Evolutionary conservation across 306 rosid genomes (phyloP).

Genomic region (Hippophae rhamnoides): DNA sequence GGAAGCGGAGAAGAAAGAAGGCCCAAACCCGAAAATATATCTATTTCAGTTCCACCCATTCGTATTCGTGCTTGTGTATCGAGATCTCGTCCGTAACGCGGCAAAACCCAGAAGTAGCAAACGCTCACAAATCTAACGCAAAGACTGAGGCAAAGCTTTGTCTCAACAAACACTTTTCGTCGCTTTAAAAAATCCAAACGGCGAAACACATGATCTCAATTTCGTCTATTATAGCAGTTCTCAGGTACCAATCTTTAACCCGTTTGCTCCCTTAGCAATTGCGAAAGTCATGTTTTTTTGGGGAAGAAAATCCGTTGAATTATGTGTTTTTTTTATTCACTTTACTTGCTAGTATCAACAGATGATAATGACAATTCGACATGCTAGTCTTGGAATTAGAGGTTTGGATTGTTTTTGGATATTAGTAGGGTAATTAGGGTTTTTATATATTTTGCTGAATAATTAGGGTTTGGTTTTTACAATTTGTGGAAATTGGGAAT

Average conservation of each 20-base stretch:
- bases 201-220: background rate
- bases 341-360: background rate
- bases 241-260: conserved; percentile 14
- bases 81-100: conserved; percentile 2
- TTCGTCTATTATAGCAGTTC: background rate
- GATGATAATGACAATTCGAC: conserved; percentile 7
- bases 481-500: background rate
- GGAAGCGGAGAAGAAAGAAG: conserved; percentile 3
- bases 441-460: background rate
- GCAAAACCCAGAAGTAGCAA: conserved; percentile 2
- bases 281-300: background rate
- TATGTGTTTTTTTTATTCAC: background rate
- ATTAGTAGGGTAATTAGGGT: conserved; percentile 2
- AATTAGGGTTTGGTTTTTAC: background rate
- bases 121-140: background rate
- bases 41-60: conserved; percentile 23
- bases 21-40: background rate
- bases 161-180: background rate
- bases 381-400: conserved; percentile 5
- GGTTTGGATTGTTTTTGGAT: background rate
- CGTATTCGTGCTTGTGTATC: background rate
- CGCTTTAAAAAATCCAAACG: background rate
- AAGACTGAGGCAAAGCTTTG: background rate
- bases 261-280: background rate
- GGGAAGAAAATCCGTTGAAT: background rate